phyloP scores from a whole-genome alignment of 2,329 filamentous ascomycete genomes.

The Emmonsia crescens region DNA sequence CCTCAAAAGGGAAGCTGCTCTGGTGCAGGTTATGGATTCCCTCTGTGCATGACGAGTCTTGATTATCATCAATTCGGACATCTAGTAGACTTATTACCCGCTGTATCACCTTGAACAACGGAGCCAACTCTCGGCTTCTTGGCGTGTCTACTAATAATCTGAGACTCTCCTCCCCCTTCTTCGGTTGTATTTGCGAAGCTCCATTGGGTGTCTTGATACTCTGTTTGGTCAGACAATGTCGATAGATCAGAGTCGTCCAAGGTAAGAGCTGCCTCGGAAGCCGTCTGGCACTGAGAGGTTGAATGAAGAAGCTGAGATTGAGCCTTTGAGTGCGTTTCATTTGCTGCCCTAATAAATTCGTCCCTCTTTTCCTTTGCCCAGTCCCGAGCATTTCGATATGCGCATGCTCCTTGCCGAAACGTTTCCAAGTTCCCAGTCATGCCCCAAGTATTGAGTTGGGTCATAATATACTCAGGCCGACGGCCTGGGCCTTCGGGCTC shows the following conservation, averaged over 20 bases:
- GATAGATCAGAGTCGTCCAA: constrained; percentile 1
- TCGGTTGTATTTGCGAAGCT: constrained; percentile 2
- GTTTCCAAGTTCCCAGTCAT: constrained; percentile 16
- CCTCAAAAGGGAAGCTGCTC: not conserved
- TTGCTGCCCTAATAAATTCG: constrained; percentile 4
- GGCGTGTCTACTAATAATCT: constrained; percentile 3
- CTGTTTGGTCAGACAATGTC: not conserved
- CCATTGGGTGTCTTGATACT: constrained; percentile 3
- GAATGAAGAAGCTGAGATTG: constrained; percentile 1
- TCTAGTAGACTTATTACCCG: not conserved
- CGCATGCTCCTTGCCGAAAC: constrained; percentile 19
- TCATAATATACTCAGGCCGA: constrained; percentile 9
- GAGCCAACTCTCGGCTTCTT: constrained; percentile 2
- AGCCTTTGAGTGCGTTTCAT: not conserved
- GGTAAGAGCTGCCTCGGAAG: not conserved
- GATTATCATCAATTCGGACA: not conserved
- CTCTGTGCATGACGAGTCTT: not conserved
- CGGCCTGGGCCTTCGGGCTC: not conserved
- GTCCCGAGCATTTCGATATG: constrained; percentile 15
- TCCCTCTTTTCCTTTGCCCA: constrained; percentile 29
- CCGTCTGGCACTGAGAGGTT: not conserved
- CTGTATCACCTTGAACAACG: not conserved
- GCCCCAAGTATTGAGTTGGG: constrained; percentile 15
- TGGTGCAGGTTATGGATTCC: not conserved
- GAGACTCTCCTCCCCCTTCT: constrained; percentile 2